Conservation (phyloP, 257 asterid genomes). For the Buddleja alternifolia region DNA sequence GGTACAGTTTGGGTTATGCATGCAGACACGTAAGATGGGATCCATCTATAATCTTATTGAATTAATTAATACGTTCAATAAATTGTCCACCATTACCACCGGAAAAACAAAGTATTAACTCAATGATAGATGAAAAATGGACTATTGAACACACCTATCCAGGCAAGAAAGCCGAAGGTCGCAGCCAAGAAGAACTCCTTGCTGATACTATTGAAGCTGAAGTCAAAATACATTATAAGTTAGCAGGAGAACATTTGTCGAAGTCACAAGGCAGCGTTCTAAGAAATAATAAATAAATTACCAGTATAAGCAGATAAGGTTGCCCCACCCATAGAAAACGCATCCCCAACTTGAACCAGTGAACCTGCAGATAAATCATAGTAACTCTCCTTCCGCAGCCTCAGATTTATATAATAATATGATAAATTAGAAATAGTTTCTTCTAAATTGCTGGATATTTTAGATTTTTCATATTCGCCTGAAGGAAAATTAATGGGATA, state of each 20-base stretch:
- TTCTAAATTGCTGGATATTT: not conserved
- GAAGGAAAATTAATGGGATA: slow-evolving; percentile 11
- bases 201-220: slow-evolving; percentile 73
- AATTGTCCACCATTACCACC: no score
- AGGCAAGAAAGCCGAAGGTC: slow-evolving; percentile 60
- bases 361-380: slow-evolving; percentile 65
- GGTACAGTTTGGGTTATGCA: no score
- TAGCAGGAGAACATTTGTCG: not conserved
- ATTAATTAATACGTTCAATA: no score
- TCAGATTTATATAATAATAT: not conserved
- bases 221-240: slow-evolving; percentile 22
- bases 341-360: slow-evolving; percentile 89
- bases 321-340: slow-evolving; percentile 93
- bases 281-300: slow-evolving; percentile 31
- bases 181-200: slow-evolving; percentile 75
- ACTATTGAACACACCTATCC: slow-evolving; percentile 61
- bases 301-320: slow-evolving; percentile 87
- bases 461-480: not conserved
- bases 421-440: no score
- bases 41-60: no score
- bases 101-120: no score
- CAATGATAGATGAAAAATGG: no score
- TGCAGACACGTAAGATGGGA: no score
- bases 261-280: not conserved
- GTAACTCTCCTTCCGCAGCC: not conserved